Conservation (phyloP, 2,329 filamentous ascomycete species). For the Didymella exigua region DNA sequence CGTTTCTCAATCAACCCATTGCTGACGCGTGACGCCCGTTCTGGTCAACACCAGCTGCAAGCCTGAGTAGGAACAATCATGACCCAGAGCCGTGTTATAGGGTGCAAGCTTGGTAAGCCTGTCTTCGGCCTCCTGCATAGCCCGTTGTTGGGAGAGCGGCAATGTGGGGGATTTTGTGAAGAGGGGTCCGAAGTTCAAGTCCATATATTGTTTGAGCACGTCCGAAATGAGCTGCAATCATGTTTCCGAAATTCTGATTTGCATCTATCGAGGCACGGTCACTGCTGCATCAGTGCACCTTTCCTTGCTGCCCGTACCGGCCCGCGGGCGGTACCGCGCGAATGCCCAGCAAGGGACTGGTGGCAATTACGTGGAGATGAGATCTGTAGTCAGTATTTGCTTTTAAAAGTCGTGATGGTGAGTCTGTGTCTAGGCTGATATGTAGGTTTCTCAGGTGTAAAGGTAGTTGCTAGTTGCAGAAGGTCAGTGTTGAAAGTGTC, state of each 20-base stretch:
- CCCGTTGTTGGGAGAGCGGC: slow-evolving; percentile 16
- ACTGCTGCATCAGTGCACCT: slow-evolving; percentile 23
- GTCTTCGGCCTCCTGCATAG: slow-evolving; percentile 22
- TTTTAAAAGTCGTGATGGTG: background rate
- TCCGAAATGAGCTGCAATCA: background rate
- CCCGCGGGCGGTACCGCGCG: slow-evolving; percentile 15
- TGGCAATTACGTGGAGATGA: background rate
- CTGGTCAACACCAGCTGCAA: slow-evolving; percentile 17
- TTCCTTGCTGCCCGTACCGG: slow-evolving; percentile 13
- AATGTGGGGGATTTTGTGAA: slow-evolving; percentile 10
- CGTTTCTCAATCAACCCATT: slow-evolving; percentile 16
- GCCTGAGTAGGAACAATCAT: slow-evolving; percentile 16
- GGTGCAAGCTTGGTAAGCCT: slow-evolving; percentile 12
- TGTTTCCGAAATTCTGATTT: slow-evolving; percentile 8
- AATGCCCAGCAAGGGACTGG: slow-evolving; percentile 11
- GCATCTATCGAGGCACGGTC: slow-evolving; percentile 20
- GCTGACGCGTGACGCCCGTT: slow-evolving; percentile 30
- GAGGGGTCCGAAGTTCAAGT: background rate
- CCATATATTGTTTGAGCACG: background rate
- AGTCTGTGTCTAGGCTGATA: background rate
- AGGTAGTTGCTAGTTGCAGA: background rate
- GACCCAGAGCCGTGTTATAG: slow-evolving; percentile 18
- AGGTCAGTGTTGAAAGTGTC: background rate
- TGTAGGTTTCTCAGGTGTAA: background rate
- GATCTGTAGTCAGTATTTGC: background rate